A percentile compares a stretch with the other conserved stretches of the same genome.
Conservation (phyloP, 495 filamentous ascomycete genomes). For the Rhypophila decipiens region DNA sequence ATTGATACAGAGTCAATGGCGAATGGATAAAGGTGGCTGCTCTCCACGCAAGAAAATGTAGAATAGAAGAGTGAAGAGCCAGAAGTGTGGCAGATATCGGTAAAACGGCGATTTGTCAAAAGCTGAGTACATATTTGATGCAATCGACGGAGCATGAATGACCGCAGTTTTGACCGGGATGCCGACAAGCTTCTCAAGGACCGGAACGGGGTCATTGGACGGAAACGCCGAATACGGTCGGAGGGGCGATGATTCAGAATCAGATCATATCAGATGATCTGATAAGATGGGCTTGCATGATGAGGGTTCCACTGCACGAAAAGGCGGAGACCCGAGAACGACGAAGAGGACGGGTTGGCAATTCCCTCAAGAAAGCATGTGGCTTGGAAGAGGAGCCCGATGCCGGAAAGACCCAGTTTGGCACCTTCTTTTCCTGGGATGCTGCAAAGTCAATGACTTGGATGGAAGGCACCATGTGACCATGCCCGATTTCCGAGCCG, state of each 20-base stretch:
- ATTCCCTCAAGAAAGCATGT: background rate
- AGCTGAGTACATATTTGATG: too few species aligned
- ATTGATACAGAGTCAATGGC: too few species aligned
- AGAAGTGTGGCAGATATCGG: too few species aligned
- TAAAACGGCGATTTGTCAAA: too few species aligned
- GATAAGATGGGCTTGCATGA: slow-evolving; percentile 26
- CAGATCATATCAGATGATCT: slow-evolving; percentile 31
- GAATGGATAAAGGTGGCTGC: too few species aligned
- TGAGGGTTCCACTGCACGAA: slow-evolving; percentile 1
- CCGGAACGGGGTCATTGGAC: background rate
- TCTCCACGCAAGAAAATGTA: too few species aligned
- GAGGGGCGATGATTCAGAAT: slow-evolving; percentile 7
- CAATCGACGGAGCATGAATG: too few species aligned
- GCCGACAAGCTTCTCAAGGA: background rate
- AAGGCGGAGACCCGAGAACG: background rate
- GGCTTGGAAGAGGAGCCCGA: slow-evolving; percentile 1
- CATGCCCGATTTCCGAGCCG: too few species aligned
- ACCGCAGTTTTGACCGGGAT: too few species aligned
- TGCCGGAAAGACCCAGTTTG: too few species aligned
- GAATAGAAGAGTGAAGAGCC: too few species aligned
- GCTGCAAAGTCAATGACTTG: background rate
- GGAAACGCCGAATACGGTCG: background rate
- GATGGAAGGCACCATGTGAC: background rate
- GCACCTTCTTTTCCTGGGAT: background rate
- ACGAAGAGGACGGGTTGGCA: background rate